Conservation (phyloP, 352 stramenopile genomes). For the Phytophthora constricta region DNA sequence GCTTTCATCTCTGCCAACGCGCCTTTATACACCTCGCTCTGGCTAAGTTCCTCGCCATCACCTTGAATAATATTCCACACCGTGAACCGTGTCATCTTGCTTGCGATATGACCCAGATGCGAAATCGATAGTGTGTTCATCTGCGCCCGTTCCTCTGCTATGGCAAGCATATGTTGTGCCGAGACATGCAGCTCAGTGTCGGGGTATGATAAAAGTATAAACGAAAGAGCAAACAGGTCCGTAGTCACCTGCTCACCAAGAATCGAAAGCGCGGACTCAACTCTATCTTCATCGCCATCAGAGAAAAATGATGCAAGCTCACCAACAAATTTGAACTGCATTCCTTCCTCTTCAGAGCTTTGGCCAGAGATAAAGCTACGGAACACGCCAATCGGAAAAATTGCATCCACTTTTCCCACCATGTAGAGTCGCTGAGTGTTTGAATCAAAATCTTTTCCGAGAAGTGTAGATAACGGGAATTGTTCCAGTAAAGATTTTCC, state of each 20-base stretch:
- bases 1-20: slow-evolving; percentile 70
- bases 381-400: slow-evolving; percentile 55
- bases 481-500: slow-evolving; percentile 37
- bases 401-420: slow-evolving; percentile 53
- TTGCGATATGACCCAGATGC: slow-evolving; percentile 65
- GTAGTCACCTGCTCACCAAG: slow-evolving; percentile 68
- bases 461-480: slow-evolving; percentile 45
- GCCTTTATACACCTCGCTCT: slow-evolving; percentile 46
- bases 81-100: slow-evolving; percentile 73
- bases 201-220: slow-evolving; percentile 45
- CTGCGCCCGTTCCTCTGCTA: slow-evolving; percentile 57
- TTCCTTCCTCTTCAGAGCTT: background rate
- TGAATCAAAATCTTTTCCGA: slow-evolving; percentile 30
- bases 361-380: slow-evolving; percentile 44
- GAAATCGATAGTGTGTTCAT: slow-evolving; percentile 51
- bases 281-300: background rate
- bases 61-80: slow-evolving; percentile 59
- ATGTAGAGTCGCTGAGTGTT: slow-evolving; percentile 21
- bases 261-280: slow-evolving; percentile 16
- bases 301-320: slow-evolving; percentile 40
- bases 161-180: slow-evolving; percentile 46
- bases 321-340: slow-evolving; percentile 45
- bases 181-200: slow-evolving; percentile 44
- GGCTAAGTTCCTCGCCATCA: slow-evolving; percentile 28
- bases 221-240: slow-evolving; percentile 76